Evolutionary conservation across 805 yeast species (phyloP).

Genomic region (Pichia gijzeniarum): DNA sequence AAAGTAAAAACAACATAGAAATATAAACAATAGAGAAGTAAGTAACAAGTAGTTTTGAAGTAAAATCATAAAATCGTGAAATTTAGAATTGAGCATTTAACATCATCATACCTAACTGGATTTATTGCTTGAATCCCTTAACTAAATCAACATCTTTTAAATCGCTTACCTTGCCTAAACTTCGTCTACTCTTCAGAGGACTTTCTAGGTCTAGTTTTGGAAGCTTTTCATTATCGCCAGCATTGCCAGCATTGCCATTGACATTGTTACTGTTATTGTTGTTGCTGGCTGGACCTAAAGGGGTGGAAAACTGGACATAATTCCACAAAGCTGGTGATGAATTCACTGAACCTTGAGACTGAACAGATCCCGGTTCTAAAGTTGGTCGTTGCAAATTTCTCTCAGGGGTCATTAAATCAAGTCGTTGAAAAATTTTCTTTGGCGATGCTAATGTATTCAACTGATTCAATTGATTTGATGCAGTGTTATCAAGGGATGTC

Average conservation of each 20-base stretch:
- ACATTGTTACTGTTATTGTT: background rate
- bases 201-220: slow-evolving; percentile 25
- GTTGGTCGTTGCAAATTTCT: slow-evolving; percentile 35
- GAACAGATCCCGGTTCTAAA: slow-evolving; percentile 26
- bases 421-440: slow-evolving; percentile 39
- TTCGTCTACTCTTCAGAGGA: slow-evolving; percentile 24
- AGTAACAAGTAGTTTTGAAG: no score
- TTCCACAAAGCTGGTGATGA: slow-evolving; percentile 93
- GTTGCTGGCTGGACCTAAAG: slow-evolving; percentile 21
- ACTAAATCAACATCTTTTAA: slow-evolving; percentile 42
- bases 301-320: slow-evolving; percentile 65
- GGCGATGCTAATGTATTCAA: slow-evolving; percentile 14
- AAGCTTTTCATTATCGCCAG: slow-evolving; percentile 6
- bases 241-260: slow-evolving; percentile 1
- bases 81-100: background rate
- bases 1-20: no score
- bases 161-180: slow-evolving; percentile 32
- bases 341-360: slow-evolving; percentile 37
- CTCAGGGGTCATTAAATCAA: slow-evolving; percentile 63
- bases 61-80: no score
- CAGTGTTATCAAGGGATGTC: background rate
- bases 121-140: slow-evolving; percentile 36
- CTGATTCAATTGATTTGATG: background rate
- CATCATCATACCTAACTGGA: background rate
- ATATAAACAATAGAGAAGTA: no score